These are phyloP conservation scores for Nicotiana attenuata DNA, from an alignment of 257 asterid genomes.

Conservation along the genomic window DNA sequence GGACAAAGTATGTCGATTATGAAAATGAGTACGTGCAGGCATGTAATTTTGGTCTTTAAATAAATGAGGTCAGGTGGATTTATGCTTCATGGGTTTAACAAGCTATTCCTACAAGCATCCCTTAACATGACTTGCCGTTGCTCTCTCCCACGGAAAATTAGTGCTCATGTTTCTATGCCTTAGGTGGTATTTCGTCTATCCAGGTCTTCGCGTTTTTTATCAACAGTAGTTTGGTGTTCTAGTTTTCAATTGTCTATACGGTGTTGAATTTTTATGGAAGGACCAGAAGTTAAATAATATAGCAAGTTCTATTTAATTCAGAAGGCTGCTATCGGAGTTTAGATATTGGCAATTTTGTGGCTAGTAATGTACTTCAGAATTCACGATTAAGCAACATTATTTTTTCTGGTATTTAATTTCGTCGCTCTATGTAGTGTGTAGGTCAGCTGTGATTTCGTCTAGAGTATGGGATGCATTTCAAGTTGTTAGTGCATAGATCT, in stretches of 20 bases:
- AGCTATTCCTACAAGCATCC: slow-evolving; percentile 28
- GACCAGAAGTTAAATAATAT: slow-evolving; percentile 7
- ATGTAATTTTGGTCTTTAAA: slow-evolving; percentile 76
- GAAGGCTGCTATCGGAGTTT: neutral
- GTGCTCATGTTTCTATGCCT: slow-evolving; percentile 20
- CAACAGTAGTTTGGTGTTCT: slow-evolving; percentile 19
- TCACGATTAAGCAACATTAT: neutral
- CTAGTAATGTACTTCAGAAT: neutral
- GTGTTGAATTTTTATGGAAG: slow-evolving; percentile 13
- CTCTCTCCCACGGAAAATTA: slow-evolving; percentile 36
- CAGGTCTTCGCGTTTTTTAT: slow-evolving; percentile 19
- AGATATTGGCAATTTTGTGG: neutral
- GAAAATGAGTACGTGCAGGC: slow-evolving; percentile 68
- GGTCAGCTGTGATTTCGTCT: neutral
- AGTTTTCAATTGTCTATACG: slow-evolving; percentile 37
- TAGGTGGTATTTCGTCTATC: slow-evolving; percentile 19
- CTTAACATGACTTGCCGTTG: slow-evolving; percentile 18
- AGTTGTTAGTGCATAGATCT: neutral
- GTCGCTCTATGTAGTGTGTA: neutral
- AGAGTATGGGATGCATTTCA: neutral
- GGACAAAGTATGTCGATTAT: slow-evolving; percentile 80
- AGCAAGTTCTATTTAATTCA: neutral
- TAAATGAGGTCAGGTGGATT: slow-evolving; percentile 13
- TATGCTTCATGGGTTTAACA: slow-evolving; percentile 24
- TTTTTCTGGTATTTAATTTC: neutral